Evolutionary conservation across 2,329 filamentous ascomycete genomes (phyloP).

Genomic region (Colletotrichum neosansevieriae): DNA sequence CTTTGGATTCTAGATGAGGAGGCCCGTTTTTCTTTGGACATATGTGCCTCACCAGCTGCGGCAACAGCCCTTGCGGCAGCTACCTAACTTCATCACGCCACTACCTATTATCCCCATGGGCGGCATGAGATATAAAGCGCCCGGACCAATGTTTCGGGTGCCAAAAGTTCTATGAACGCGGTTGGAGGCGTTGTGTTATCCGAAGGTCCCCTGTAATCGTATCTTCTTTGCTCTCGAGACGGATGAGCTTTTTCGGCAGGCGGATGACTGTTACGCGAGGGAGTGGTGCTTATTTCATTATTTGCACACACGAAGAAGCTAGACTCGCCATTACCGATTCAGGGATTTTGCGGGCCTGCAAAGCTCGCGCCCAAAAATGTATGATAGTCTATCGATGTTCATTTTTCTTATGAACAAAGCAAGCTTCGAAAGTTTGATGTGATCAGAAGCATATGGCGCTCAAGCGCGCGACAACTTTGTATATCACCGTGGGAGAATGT

Average conservation of each 20-base stretch:
- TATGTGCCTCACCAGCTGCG: conserved; percentile 5
- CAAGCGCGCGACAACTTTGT: neutral
- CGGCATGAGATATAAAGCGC: conserved; percentile 16
- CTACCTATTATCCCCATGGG: conserved; percentile 5
- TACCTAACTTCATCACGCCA: conserved; percentile 10
- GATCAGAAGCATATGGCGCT: too few relatives aligned
- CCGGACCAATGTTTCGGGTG: conserved; percentile 5
- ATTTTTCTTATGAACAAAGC: conserved; percentile 8
- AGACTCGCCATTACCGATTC: conserved; percentile 37
- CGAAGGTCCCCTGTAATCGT: conserved; percentile 41
- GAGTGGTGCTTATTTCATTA: conserved; percentile 31
- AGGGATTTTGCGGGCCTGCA: conserved; percentile 28
- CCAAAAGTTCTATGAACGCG: conserved; percentile 30
- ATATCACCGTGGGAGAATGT: too few relatives aligned
- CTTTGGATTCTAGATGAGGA: conserved; percentile 67
- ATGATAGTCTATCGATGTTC: conserved; percentile 37
- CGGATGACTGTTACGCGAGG: conserved; percentile 32
- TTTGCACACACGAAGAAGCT: conserved; percentile 29
- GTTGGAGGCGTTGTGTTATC: conserved; percentile 41
- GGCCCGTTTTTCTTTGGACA: conserved; percentile 30
- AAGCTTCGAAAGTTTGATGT: too few relatives aligned
- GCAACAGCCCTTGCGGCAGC: conserved; percentile 5
- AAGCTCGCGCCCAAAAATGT: conserved; percentile 34
- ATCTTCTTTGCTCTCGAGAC: conserved; percentile 41
- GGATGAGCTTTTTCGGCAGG: conserved; percentile 34